phyloP scores from a whole-genome alignment of 2,329 filamentous ascomycete species.

The Cladosporium halotolerans region DNA sequence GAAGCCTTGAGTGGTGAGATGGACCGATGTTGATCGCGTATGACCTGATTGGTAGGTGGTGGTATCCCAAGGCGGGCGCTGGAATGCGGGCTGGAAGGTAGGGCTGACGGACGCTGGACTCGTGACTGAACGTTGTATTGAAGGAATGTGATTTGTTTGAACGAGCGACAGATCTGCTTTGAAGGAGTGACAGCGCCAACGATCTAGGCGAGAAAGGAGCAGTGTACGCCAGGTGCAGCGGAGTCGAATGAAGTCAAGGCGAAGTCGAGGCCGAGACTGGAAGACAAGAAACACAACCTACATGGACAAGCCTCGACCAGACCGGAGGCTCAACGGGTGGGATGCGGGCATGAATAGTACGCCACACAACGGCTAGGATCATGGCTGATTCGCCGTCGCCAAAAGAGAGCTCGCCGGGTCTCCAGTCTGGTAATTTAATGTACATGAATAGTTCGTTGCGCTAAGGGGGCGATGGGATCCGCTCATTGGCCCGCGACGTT shows the following conservation, averaged over 20 bases:
- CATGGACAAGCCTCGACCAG: slow-evolving; percentile 4
- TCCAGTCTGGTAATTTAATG: slow-evolving; percentile 4
- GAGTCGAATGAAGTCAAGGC: no score
- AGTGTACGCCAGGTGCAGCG: no score
- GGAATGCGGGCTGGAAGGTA: slow-evolving; percentile 11
- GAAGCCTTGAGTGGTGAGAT: not conserved
- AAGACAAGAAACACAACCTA: not conserved
- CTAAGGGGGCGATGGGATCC: not conserved
- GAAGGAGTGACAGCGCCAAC: slow-evolving; percentile 10
- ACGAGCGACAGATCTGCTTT: slow-evolving; percentile 7
- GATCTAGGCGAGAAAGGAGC: no score
- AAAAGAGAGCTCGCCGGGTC: not conserved
- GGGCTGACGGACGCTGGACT: not conserved
- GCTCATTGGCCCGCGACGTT: not conserved
- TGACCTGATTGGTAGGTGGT: not conserved
- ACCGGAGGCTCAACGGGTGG: not conserved
- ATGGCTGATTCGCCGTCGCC: not conserved
- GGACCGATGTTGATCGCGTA: not conserved
- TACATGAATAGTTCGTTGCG: not conserved
- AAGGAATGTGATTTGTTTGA: slow-evolving; percentile 6
- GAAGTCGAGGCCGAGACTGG: no score
- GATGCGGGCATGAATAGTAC: not conserved
- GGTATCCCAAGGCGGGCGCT: slow-evolving; percentile 4
- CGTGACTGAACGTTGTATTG: not conserved
- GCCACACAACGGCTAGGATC: not conserved